Evolutionary conservation across 345 rosid species (phyloP), one percentile per base, ranked within the genome.

Genomic region (Pelargonium nanum): DNA sequence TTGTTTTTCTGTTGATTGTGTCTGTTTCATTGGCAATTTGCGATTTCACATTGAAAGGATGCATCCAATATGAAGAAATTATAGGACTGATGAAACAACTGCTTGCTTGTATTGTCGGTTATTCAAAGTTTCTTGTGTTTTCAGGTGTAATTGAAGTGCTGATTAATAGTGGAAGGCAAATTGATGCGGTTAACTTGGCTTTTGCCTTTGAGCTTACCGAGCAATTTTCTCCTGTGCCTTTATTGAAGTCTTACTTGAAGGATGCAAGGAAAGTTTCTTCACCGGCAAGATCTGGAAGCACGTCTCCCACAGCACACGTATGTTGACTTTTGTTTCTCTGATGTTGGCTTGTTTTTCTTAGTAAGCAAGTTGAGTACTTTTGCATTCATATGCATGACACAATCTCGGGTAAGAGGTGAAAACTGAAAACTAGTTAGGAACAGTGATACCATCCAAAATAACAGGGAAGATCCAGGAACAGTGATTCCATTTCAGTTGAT

Each of bases 171-270:
- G 97, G 95, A 69, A 90, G 95, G 67, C 99, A 88, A 68, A 88
- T 94, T 56, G 99, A 90, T 81, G 97, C 99, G 5, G 91, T 94
- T 62, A 94, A 90, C 81, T 64, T 90, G 83, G 97, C 99, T 60
- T 94, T 90, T 78, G 95, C 96, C 40, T 94, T 94, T 81, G 87
- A 82, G 78, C 83, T 94, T 50, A 88, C 89, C 4, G 83, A 79
- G 61, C 87, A 76, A 77, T 94, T 94, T 75, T 69, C 84, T 24
- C 96, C 96, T 51, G 96, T 90, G 51, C 78, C 83, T 56, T 66
- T 90, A 58, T 77, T 94, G 58, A 94, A 86, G 70, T 78, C 91
- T 48, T 94, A 87, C 85, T 74, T 94, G 77, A 82, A 83, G 66
- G 99, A 88, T 55, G 84, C 91, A 22, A 83, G 72, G 62, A 90